These are phyloP conservation scores for Thamnidium elegans DNA, from an alignment of 192 early-diverging fungal species.

Conservation along the genomic window DNA sequence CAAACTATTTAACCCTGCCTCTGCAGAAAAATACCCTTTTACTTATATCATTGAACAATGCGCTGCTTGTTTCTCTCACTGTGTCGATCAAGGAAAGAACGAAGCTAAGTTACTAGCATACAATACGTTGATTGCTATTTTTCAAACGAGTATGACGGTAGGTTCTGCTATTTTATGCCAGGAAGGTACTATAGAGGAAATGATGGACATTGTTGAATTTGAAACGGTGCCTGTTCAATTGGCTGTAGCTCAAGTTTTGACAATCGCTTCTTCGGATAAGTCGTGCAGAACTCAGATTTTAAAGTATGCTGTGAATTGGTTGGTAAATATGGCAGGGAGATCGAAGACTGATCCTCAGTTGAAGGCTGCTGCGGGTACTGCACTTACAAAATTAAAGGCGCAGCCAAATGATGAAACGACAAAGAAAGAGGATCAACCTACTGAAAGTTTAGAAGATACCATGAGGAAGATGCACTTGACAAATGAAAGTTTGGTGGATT, in stretches of 20 bases:
- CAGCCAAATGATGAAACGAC: neutral
- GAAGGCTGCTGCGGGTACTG: constrained; percentile 54
- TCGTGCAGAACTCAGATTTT: constrained; percentile 55
- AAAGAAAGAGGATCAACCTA: constrained; percentile 13
- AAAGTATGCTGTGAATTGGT: constrained; percentile 48
- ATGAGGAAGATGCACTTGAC: constrained; percentile 32
- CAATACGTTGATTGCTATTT: constrained; percentile 57
- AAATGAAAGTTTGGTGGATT: constrained; percentile 42
- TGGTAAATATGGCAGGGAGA: constrained; percentile 40
- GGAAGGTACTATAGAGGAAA: constrained; percentile 64
- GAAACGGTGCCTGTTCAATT: constrained; percentile 67
- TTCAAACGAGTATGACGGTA: constrained; percentile 63
- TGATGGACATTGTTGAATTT: constrained; percentile 79
- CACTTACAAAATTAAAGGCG: constrained; percentile 58
- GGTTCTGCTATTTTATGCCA: constrained; percentile 57
- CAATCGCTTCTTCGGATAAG: constrained; percentile 59
- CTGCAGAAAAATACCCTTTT: constrained; percentile 22
- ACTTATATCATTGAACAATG: constrained; percentile 30
- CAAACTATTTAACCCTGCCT: constrained; percentile 22
- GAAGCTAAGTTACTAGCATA: constrained; percentile 34
- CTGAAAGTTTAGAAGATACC: constrained; percentile 36
- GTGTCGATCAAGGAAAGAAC: constrained; percentile 37
- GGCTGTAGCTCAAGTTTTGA: constrained; percentile 56
- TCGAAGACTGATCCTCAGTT: constrained; percentile 40
- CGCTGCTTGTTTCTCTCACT: constrained; percentile 27